phyloP scores from a whole-genome alignment of 2,329 filamentous ascomycete species.

The Venturia nashicola region DNA sequence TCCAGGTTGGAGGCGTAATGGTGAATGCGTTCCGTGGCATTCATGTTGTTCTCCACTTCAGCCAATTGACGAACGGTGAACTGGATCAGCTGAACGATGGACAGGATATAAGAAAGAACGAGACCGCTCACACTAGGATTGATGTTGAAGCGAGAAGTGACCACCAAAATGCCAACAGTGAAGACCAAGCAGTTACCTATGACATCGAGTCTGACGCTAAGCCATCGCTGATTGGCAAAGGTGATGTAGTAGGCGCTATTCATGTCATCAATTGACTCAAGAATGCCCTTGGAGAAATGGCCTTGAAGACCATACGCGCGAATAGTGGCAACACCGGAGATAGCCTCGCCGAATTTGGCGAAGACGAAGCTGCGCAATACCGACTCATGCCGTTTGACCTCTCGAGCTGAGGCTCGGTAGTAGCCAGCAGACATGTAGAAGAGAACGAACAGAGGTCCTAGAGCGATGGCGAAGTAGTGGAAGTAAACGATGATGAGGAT shows the following conservation, averaged over 20 bases:
- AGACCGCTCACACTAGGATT: conserved; percentile 75
- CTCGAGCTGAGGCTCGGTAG: conserved; percentile 81
- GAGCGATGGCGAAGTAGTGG: conserved; percentile 67
- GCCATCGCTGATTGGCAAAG: conserved; percentile 90
- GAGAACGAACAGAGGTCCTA: conserved; percentile 57
- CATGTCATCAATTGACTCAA: conserved; percentile 75
- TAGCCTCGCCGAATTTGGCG: conserved; percentile 79
- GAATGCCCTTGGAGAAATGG: conserved; percentile 59
- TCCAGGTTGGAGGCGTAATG: conserved; percentile 82
- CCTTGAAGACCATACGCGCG: conserved; percentile 75
- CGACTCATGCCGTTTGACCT: conserved; percentile 89
- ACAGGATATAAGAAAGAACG: conserved; percentile 84
- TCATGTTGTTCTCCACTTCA: conserved; percentile 97
- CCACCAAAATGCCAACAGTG: conserved; percentile 76
- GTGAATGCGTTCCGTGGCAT: conserved; percentile 80
- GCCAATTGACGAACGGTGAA: conserved; percentile 89
- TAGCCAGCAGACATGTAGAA: conserved; percentile 78
- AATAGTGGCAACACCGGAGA: conserved; percentile 74
- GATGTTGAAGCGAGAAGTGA: conserved; percentile 80
- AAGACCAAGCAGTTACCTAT: conserved; percentile 81
- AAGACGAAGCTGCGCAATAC: conserved; percentile 81
- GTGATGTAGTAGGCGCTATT: conserved; percentile 89
- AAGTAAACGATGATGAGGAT: conserved; percentile 90
- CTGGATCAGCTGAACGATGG: conserved; percentile 90
- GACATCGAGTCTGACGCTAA: conserved; percentile 71